Percentiles rank a stretch among this genome's conserved stretches.
These are phyloP conservation scores for Eimeria zaria DNA, from an alignment of 169 alveolate genomes.

Conservation along the genomic window DNA sequence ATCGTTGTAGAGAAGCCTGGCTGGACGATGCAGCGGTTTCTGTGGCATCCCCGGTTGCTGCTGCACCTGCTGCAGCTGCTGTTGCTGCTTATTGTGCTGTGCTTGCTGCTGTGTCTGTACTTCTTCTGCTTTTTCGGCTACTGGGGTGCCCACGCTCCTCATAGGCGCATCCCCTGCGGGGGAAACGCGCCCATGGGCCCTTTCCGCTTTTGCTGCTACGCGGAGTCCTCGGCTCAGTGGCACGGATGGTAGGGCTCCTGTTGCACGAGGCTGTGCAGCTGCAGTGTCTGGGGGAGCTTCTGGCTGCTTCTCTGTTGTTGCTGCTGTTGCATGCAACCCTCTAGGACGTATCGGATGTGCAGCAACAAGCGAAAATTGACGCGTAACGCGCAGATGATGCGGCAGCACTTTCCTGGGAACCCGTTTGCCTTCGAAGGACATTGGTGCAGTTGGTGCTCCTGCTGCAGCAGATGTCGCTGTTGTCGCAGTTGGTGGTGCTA, in stretches of 20 bases:
- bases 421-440: too few species aligned
- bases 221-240: background rate
- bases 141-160: background rate
- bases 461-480: background rate
- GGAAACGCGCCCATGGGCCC: background rate
- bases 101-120: too few species aligned
- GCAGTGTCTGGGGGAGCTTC: too few species aligned
- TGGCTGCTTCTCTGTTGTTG: background rate
- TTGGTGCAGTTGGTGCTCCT: background rate
- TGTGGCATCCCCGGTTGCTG: background rate
- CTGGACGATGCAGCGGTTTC: background rate
- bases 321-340: background rate
- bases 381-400: too few species aligned
- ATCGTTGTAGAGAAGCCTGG: background rate
- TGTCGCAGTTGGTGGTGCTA: background rate
- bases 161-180: background rate
- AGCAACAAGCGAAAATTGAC: too few species aligned
- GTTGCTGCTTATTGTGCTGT: too few species aligned
- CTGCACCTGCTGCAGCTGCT: slow-evolving; percentile 5
- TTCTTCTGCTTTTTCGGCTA: background rate
- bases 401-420: too few species aligned
- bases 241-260: background rate
- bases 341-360: too few species aligned
- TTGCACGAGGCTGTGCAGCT: background rate
- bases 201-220: background rate